A percentile compares a stretch with the other conserved stretches of the same genome.
These are phyloP conservation scores for Sideroxylon spinosum DNA, from an alignment of 179 eudicot genomes.

Conservation along the genomic window DNA sequence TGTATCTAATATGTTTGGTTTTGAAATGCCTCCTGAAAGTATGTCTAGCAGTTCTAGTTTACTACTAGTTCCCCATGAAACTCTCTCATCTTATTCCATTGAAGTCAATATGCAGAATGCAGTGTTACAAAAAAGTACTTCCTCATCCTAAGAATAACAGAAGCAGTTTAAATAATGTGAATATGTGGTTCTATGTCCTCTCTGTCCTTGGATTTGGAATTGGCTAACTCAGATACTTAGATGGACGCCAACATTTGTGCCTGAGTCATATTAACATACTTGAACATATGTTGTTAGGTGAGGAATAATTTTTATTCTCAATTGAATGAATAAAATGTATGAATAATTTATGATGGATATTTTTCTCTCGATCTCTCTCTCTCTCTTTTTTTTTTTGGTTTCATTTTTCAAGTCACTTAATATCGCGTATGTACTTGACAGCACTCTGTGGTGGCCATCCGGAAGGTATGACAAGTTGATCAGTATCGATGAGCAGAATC, in stretches of 20 bases:
- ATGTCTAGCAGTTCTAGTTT: not conserved
- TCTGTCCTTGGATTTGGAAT: not conserved
- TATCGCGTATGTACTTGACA: slow-evolving; percentile 26
- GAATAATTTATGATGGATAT: not conserved
- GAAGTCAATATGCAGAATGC: not conserved
- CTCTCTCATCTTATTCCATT: not conserved
- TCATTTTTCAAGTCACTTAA: not conserved
- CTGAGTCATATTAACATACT: not conserved
- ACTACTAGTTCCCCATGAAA: not conserved
- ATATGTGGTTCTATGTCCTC: not conserved
- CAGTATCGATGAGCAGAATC: slow-evolving; percentile 88
- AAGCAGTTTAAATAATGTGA: not conserved
- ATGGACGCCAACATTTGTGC: not conserved
- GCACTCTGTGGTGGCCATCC: slow-evolving; percentile 96
- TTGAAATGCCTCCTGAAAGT: not conserved
- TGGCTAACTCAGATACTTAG: not conserved
- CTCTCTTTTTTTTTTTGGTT: not conserved
- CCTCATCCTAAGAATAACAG: not conserved
- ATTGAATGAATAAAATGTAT: not conserved
- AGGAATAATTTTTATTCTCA: not conserved
- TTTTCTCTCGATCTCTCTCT: no score
- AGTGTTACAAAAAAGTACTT: not conserved
- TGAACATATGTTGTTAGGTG: not conserved
- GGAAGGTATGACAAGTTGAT: slow-evolving; percentile 88
- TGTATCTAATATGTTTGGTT: not conserved